Conservation (phyloP, 768 basidiomycete genomes). For the Mycena galericulata region DNA sequence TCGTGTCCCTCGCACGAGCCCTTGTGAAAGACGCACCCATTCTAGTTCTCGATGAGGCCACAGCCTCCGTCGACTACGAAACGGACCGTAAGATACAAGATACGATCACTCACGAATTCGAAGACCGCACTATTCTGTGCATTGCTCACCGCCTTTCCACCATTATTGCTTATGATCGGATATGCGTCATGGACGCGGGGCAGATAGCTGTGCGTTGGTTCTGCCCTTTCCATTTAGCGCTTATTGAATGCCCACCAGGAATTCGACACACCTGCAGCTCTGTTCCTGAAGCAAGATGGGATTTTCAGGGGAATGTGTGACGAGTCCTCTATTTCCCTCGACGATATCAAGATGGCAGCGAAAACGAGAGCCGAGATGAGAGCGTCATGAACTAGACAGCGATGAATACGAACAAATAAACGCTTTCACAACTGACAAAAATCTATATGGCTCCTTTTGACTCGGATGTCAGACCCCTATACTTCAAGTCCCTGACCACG, state of each 20-base stretch:
- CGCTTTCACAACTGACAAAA: no score
- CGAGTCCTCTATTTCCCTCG: conserved; percentile 77
- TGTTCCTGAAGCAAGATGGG: conserved; percentile 69
- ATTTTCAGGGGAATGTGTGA: conserved; percentile 92
- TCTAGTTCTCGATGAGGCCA: conserved; percentile 90
- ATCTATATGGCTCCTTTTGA: neutral
- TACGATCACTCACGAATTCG: conserved; percentile 81
- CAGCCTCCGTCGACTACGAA: conserved; percentile 80
- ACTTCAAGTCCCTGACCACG: no score
- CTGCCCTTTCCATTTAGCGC: neutral
- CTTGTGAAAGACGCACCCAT: conserved; percentile 88
- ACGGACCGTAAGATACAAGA: conserved; percentile 87
- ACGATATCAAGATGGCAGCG: conserved; percentile 68
- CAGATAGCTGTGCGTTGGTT: conserved; percentile 69
- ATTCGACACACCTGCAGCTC: conserved; percentile 80
- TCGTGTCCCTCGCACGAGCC: conserved; percentile 91
- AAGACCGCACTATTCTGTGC: conserved; percentile 78
- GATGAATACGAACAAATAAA: no score
- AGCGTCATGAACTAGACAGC: neutral
- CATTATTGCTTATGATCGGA: conserved; percentile 48
- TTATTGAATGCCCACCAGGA: conserved; percentile 56
- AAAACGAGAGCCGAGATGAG: conserved; percentile 40
- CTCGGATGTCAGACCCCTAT: no score
- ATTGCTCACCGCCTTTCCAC: conserved; percentile 63
- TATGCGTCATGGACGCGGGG: conserved; percentile 73